Conservation (phyloP, 257 asterid genomes). For the Solanum chmielewskii region DNA sequence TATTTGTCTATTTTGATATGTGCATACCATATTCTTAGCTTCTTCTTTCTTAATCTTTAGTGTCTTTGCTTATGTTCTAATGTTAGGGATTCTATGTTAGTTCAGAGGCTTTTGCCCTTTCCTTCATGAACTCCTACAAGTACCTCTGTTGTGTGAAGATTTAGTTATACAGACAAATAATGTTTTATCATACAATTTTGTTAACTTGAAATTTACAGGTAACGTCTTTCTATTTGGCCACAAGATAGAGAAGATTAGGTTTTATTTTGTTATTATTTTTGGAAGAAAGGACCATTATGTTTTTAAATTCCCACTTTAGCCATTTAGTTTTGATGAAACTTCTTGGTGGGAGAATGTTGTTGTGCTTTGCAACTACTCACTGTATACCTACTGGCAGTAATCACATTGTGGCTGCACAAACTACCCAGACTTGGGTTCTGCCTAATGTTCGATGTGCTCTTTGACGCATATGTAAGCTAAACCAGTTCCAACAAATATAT, state of each 20-base stretch:
- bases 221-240: background rate
- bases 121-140: background rate
- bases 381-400: background rate
- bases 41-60: background rate
- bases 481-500: background rate
- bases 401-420: background rate
- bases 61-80: background rate
- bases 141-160: background rate
- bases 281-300: background rate
- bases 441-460: background rate
- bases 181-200: background rate
- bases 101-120: background rate
- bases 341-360: background rate
- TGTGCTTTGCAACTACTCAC: background rate
- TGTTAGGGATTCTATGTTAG: background rate
- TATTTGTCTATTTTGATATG: background rate
- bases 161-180: background rate
- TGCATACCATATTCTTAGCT: background rate
- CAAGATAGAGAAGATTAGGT: background rate
- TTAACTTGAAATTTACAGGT: background rate
- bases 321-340: background rate
- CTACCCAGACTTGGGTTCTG: background rate
- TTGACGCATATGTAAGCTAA: background rate
- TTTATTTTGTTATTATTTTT: background rate
- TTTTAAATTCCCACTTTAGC: background rate